phyloP scores from a whole-genome alignment of 371 early-diverging fungal species.

The Fennellomyces sp. region DNA sequence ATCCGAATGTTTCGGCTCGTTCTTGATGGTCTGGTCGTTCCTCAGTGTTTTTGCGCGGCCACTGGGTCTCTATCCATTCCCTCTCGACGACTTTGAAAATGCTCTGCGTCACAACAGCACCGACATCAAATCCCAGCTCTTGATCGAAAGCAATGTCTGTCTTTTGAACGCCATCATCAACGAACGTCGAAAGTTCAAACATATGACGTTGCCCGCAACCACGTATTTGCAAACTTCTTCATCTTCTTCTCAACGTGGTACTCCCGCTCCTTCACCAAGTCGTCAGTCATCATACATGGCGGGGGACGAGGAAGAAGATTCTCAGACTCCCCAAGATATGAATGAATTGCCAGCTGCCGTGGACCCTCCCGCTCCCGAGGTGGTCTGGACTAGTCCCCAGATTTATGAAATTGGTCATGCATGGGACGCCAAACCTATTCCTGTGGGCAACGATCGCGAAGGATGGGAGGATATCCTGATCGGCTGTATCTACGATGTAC shows the following conservation, averaged over 20 bases:
- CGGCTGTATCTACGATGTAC: constrained; percentile 50
- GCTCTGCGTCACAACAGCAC: constrained; percentile 29
- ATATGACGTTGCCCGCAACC: not conserved
- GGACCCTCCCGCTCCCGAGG: not conserved
- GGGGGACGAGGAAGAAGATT: not conserved
- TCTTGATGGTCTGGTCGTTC: constrained; percentile 52
- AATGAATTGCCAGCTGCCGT: not conserved
- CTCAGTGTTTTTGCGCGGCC: constrained; percentile 44
- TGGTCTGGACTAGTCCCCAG: constrained; percentile 24
- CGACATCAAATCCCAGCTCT: constrained; percentile 22
- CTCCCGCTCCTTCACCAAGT: not conserved
- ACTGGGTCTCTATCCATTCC: constrained; percentile 39
- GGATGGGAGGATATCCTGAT: constrained; percentile 54
- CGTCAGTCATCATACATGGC: not conserved
- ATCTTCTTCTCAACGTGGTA: not conserved
- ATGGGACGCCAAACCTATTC: constrained; percentile 41
- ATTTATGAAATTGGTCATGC: constrained; percentile 24
- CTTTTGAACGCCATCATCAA: constrained; percentile 46
- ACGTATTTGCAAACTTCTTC: not conserved
- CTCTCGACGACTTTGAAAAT: constrained; percentile 49
- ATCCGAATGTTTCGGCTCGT: constrained; percentile 30
- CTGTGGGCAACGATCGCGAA: constrained; percentile 33
- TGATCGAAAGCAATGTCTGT: constrained; percentile 40
- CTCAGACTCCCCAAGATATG: too few species aligned
- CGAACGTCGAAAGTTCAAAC: constrained; percentile 22